A percentile compares a stretch with the other conserved stretches of the same genome.
These are phyloP conservation scores for Micromonas commoda DNA, from an alignment of 139 green algal genomes.

Conservation along the genomic window DNA sequence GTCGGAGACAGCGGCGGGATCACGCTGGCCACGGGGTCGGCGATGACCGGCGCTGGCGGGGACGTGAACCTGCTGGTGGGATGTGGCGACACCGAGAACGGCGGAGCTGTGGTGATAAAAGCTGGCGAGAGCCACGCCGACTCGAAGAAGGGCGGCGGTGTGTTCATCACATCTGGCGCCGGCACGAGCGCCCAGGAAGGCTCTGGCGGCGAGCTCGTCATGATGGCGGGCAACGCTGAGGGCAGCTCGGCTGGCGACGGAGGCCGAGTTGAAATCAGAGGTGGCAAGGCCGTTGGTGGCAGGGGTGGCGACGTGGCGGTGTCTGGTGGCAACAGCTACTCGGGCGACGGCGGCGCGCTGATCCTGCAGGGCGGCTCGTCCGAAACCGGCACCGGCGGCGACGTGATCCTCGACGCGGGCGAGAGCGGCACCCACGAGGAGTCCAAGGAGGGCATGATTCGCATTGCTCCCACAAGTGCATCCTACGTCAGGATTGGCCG, in stretches of 20 bases:
- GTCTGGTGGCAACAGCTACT: background rate
- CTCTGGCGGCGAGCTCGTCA: background rate
- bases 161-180: conserved; percentile 3
- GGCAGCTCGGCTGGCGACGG: background rate
- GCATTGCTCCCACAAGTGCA: conserved; percentile 12
- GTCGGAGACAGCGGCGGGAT: background rate
- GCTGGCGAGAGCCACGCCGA: background rate
- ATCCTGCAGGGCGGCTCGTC: background rate
- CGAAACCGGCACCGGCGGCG: conserved; percentile 8
- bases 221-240: background rate
- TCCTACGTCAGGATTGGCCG: background rate
- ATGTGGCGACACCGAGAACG: conserved; percentile 9
- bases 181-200: conserved; percentile 6
- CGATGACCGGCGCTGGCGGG: background rate
- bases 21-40: background rate
- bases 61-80: conserved; percentile 5
- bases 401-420: conserved; percentile 18
- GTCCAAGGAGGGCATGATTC: conserved; percentile 1
- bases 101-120: background rate
- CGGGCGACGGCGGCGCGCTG: conserved; percentile 2
- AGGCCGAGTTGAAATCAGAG: background rate
- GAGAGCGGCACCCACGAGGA: background rate
- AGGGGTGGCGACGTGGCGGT: conserved; percentile 10
- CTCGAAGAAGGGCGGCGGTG: background rate
- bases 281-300: background rate